A percentile compares a stretch with the other conserved stretches of the same genome.
phyloP scores from a whole-genome alignment of 345 rosid species.

The Salix brachista region DNA sequence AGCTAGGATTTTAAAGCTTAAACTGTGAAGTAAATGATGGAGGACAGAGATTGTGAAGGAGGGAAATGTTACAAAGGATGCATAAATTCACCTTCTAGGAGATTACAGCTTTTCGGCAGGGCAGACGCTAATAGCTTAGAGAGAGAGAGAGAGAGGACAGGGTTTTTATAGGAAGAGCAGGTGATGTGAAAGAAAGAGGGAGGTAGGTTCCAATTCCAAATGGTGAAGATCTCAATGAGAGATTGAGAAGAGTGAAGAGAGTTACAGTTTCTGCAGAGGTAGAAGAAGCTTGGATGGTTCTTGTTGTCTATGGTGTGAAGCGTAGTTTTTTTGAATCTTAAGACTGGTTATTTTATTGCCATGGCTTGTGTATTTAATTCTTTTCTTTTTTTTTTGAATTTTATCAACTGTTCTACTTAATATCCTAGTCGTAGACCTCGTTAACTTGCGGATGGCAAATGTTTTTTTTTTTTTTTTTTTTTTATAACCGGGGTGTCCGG shows the following conservation, averaged over 20 bases:
- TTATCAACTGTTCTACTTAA: neutral
- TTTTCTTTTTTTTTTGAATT: neutral
- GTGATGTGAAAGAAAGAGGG: neutral
- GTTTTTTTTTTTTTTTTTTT: too few relatives aligned
- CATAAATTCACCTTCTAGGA: neutral
- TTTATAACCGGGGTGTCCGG: too few relatives aligned
- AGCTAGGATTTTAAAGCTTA: neutral
- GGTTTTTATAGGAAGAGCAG: neutral
- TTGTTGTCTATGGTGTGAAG: neutral
- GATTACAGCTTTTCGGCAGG: neutral
- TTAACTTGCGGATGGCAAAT: neutral
- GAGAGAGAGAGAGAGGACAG: neutral
- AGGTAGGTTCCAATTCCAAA: neutral
- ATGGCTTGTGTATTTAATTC: neutral
- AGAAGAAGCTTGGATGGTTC: slow-evolving; percentile 30
- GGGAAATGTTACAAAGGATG: neutral
- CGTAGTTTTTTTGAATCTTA: slow-evolving; percentile 27
- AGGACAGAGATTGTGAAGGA: neutral
- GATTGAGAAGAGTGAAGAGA: neutral
- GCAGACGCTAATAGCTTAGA: neutral
- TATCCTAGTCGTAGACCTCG: neutral
- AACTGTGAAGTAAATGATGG: neutral
- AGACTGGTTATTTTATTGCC: slow-evolving; percentile 22
- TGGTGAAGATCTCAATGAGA: slow-evolving; percentile 21
- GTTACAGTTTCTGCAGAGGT: neutral